phyloP scores from a whole-genome alignment of 768 basidiomycete species.

The Leccinum barrowsii region DNA sequence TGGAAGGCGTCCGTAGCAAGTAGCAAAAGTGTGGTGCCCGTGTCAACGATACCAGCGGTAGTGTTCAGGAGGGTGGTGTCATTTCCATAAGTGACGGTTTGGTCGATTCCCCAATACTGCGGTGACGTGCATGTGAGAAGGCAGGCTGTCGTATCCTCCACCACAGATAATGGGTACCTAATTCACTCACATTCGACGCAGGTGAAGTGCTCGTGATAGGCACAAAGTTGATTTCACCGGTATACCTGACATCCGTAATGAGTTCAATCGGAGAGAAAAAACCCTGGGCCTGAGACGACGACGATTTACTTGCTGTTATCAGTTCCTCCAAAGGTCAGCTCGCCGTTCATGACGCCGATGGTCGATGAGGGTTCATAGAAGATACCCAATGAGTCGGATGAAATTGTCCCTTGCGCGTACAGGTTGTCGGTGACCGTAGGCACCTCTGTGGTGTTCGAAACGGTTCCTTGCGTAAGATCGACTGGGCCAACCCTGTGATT shows the following conservation, averaged over 20 bases:
- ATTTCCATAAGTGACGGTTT: constrained; percentile 35
- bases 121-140: background rate
- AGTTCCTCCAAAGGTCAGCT: constrained; percentile 53
- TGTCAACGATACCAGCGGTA: constrained; percentile 47
- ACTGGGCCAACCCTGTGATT: constrained; percentile 45
- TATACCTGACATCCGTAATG: constrained; percentile 22
- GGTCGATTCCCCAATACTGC: constrained; percentile 49
- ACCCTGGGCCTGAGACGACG: background rate
- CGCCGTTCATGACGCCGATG: constrained; percentile 54
- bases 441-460: constrained; percentile 32
- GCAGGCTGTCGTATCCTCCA: no score
- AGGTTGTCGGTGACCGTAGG: constrained; percentile 61
- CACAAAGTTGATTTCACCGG: constrained; percentile 34
- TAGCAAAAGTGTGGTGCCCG: constrained; percentile 50
- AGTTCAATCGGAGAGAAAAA: background rate
- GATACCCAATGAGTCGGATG: constrained; percentile 45
- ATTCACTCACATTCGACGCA: constrained; percentile 32
- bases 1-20: constrained; percentile 59
- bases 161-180: background rate
- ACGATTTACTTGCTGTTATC: constrained; percentile 41
- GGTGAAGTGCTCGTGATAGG: constrained; percentile 46
- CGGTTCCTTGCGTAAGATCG: constrained; percentile 45
- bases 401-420: constrained; percentile 44
- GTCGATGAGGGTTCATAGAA: constrained; percentile 48
- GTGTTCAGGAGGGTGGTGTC: constrained; percentile 30